Conservation (phyloP, 805 yeast genomes). For the Wickerhamomyces bovis region DNA sequence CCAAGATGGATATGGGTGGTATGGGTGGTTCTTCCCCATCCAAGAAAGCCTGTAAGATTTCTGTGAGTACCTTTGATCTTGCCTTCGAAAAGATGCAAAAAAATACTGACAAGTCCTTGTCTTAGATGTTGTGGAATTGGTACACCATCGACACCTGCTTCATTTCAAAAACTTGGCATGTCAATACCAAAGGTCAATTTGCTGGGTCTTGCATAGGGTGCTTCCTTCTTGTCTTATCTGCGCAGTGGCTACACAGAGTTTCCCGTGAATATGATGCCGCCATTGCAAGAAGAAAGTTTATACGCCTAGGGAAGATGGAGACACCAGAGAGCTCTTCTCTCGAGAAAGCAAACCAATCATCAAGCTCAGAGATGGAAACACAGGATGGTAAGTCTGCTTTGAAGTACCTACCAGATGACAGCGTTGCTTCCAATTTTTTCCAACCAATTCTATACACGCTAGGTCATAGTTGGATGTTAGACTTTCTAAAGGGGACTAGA, state of each 20-base stretch:
- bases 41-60: conserved; percentile 25
- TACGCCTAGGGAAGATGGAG: conserved; percentile 4
- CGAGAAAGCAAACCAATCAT: conserved; percentile 3
- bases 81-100: background rate
- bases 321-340: background rate
- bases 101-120: background rate
- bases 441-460: conserved; percentile 23
- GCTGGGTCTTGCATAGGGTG: conserved; percentile 76
- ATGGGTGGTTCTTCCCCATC: conserved; percentile 11
- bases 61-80: conserved; percentile 10
- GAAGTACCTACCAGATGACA: conserved; percentile 13
- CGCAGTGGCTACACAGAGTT: conserved; percentile 52
- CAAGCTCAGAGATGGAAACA: conserved; percentile 1
- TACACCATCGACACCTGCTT: conserved; percentile 61
- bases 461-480: conserved; percentile 24
- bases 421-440: conserved; percentile 7
- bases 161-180: conserved; percentile 59
- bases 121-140: conserved; percentile 68
- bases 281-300: conserved; percentile 24
- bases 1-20: conserved; percentile 16
- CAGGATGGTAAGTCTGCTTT: conserved; percentile 10
- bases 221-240: conserved; percentile 48
- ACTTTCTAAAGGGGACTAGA: conserved; percentile 11
- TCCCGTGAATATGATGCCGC: conserved; percentile 46
- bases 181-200: conserved; percentile 49